Base-by-base conservation (phyloP, 1,284 basidiomycete species). In the Singerocomus rubriflavus region DNA sequence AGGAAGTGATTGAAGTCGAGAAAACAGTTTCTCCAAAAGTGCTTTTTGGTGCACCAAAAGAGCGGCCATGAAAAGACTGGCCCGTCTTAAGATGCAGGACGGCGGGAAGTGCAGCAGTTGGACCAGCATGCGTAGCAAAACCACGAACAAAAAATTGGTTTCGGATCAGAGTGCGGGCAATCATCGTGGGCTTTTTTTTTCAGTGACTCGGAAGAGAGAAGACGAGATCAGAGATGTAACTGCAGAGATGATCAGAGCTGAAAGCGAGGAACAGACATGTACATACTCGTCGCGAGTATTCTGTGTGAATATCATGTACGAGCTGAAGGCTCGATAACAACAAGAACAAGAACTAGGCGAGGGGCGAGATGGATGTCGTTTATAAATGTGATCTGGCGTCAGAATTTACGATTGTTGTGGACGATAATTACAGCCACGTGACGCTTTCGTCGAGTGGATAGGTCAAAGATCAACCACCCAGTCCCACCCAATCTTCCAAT, bases 11-110 rank as follows among this genome's bases (percentile, higher is more conserved):
- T 47, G 93, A 95, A 32, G 96, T 99, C 25, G 93, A 96, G 73
- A 99, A 99, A 29, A 99, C 96, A 3, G 96, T 97, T 77, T 99
- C 96, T 55, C 97, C 97, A 73, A 84, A 99, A 52, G 87, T 84
- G 64, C 91, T 94, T 64, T 80, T 85, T 40, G 87, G 85, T 21
- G 92, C 87, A 56, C 96, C 96, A 69, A 99, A 99, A 12, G 88
- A 90, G 46, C 82, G 81, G 35, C 97, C 96, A 50, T 77, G 67
- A 79, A 97, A 99, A 12, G 87, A 88, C 72, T 99, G 87, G 36
- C 96, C 96, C 7, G 92, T 86, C 74, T 97, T 96, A 53, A 99
- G 80, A 71, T 98, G 94, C 17, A 99, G 78, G 2, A 86, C 80
- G 6, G 96, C 97, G 17, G 94, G 93, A 26, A 84, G 58, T 14